Conservation (phyloP, 331 rosid species). For the Rosa hybrid region DNA sequence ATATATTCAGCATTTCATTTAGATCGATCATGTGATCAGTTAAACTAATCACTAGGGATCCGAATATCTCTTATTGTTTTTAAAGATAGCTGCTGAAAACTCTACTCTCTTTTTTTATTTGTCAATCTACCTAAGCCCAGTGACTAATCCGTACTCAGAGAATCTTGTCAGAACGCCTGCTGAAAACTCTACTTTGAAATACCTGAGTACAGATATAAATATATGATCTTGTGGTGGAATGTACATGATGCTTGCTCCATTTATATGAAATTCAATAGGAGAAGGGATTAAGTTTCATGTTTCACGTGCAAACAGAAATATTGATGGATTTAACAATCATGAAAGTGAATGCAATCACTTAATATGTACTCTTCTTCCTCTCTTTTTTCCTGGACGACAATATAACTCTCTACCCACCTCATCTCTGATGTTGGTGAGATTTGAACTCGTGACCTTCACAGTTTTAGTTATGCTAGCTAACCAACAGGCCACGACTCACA, state of each 20-base stretch:
- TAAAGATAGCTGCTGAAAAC: background rate
- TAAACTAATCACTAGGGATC: background rate
- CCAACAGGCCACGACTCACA: too few species aligned
- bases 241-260: background rate
- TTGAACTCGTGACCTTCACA: too few species aligned
- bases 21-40: background rate
- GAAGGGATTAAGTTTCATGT: background rate
- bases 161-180: too few species aligned
- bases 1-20: background rate
- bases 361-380: background rate
- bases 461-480: too few species aligned
- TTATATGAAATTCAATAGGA: background rate
- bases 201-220: background rate
- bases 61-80: background rate
- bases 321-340: background rate
- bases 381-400: too few species aligned
- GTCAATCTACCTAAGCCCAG: too few species aligned
- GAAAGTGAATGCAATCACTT: background rate
- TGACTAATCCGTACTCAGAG: too few species aligned
- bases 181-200: too few species aligned
- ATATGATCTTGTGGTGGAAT: slow-evolving; percentile 6
- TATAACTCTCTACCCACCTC: too few species aligned
- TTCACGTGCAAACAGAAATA: background rate
- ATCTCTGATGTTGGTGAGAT: too few species aligned
- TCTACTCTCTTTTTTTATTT: too few species aligned